These are phyloP conservation scores for Flaveria linearis DNA, from an alignment of 129 eudicot genomes.

Conservation along the genomic window DNA sequence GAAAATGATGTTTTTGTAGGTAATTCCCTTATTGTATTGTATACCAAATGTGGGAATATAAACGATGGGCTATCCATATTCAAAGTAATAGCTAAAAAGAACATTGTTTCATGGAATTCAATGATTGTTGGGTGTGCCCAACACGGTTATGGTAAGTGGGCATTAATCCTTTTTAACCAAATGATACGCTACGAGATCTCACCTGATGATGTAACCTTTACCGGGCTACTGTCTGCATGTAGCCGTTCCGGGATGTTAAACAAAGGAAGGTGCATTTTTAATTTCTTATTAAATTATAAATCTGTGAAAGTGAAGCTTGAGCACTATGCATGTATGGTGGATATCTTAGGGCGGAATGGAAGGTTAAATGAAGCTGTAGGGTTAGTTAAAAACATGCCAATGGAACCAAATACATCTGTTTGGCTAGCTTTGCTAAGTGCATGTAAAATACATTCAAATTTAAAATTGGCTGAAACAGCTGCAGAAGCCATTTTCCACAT, in stretches of 20 bases:
- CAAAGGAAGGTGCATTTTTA: conserved; percentile 58
- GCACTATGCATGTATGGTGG: conserved; percentile 88
- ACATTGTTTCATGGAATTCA: conserved; percentile 84
- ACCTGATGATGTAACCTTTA: conserved; percentile 73
- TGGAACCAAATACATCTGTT: conserved; percentile 50
- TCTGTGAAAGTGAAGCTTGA: conserved; percentile 50
- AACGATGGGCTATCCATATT: conserved; percentile 51
- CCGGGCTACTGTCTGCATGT: conserved; percentile 74
- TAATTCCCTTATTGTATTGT: conserved; percentile 65
- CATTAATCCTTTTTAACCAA: conserved; percentile 51
- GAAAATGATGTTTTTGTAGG: conserved; percentile 68
- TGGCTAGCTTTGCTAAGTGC: conserved; percentile 78
- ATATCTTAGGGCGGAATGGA: conserved; percentile 73
- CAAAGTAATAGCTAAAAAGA: conserved; percentile 45
- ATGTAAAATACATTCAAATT: conserved; percentile 56
- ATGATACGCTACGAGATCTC: conserved; percentile 52
- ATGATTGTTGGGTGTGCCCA: conserved; percentile 89
- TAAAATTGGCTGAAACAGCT: conserved; percentile 69
- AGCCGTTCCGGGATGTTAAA: conserved; percentile 69
- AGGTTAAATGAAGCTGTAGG: conserved; percentile 69
- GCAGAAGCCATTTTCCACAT: conserved; percentile 48
- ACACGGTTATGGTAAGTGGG: conserved; percentile 72
- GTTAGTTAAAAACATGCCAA: conserved; percentile 64
- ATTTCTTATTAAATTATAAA: conserved; percentile 27
- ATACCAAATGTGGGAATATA: conserved; percentile 66